Percentiles rank a stretch among this genome's conserved stretches.
phyloP scores from a whole-genome alignment of 208 protist genomes.

The Porcisia hertigi region DNA sequence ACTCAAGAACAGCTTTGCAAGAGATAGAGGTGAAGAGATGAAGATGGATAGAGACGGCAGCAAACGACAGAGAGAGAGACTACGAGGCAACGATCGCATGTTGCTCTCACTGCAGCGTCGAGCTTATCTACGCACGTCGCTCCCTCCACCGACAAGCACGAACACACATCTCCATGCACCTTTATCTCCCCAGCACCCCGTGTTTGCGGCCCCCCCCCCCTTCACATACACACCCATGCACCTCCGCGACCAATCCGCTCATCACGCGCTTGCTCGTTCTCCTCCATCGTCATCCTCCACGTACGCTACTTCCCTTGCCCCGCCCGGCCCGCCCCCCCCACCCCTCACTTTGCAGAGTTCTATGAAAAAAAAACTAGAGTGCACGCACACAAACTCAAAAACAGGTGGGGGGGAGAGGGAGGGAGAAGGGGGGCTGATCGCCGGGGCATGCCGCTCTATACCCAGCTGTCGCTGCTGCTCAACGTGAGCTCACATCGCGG shows the following conservation, averaged over 20 bases:
- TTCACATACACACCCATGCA: background rate
- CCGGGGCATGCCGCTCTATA: background rate
- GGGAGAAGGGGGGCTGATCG: background rate
- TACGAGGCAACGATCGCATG: background rate
- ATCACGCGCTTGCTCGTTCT: background rate
- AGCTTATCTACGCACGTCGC: background rate
- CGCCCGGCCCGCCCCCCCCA: too few species aligned
- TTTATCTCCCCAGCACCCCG: too few species aligned
- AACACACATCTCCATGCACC: background rate
- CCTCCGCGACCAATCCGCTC: background rate
- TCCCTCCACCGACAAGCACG: background rate
- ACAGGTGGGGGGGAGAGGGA: conserved; percentile 7
- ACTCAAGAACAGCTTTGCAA: background rate
- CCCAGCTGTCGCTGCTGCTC: background rate
- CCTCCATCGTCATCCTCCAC: background rate
- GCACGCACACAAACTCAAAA: background rate
- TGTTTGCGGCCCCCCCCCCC: background rate
- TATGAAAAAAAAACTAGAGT: background rate
- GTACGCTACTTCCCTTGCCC: background rate
- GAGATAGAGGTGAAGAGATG: background rate
- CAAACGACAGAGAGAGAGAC: background rate
- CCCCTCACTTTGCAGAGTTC: background rate
- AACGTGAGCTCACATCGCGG: conserved; percentile 38
- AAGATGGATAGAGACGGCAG: background rate
- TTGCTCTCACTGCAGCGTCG: background rate